phyloP scores from a whole-genome alignment of 1,284 basidiomycete genomes.

The Cryptococcus jaspeensis region DNA sequence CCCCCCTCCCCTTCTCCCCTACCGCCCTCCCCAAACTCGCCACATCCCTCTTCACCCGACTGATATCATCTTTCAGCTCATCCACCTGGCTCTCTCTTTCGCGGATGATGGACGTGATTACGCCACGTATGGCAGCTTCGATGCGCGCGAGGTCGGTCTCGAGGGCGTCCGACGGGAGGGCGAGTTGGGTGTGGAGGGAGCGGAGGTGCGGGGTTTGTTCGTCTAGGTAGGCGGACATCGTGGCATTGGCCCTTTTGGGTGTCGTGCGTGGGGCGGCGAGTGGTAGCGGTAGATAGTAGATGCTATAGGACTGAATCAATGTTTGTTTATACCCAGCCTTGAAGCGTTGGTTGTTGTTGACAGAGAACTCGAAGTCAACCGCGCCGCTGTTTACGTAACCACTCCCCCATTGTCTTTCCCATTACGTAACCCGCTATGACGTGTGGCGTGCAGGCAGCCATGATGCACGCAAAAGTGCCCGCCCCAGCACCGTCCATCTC shows the following conservation, averaged over 20 bases:
- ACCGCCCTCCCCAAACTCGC: constrained; percentile 34
- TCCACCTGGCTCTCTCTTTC: constrained; percentile 47
- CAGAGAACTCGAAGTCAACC: too few species aligned
- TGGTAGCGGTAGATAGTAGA: background rate
- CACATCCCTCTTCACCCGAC: constrained; percentile 28
- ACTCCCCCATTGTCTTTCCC: too few species aligned
- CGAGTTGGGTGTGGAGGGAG: constrained; percentile 41
- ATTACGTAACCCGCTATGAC: too few species aligned
- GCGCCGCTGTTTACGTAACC: too few species aligned
- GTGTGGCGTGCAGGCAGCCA: too few species aligned
- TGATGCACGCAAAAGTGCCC: too few species aligned
- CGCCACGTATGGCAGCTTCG: constrained; percentile 41
- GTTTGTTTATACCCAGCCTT: too few species aligned
- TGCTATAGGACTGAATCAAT: background rate
- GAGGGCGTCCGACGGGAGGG: constrained; percentile 34
- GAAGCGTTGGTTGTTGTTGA: too few species aligned
- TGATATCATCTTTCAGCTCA: constrained; percentile 37
- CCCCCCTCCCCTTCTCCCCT: constrained; percentile 37
- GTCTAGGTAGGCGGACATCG: constrained; percentile 43
- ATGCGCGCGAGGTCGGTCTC: constrained; percentile 39
- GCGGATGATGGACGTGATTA: constrained; percentile 39
- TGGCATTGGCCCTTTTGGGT: background rate
- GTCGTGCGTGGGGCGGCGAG: too few species aligned
- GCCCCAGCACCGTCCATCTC: background rate
- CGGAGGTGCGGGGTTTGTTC: constrained; percentile 44